phyloP scores from a whole-genome alignment of 108 stramenopile genomes.

The Pseudonitzschia delicatissima region DNA sequence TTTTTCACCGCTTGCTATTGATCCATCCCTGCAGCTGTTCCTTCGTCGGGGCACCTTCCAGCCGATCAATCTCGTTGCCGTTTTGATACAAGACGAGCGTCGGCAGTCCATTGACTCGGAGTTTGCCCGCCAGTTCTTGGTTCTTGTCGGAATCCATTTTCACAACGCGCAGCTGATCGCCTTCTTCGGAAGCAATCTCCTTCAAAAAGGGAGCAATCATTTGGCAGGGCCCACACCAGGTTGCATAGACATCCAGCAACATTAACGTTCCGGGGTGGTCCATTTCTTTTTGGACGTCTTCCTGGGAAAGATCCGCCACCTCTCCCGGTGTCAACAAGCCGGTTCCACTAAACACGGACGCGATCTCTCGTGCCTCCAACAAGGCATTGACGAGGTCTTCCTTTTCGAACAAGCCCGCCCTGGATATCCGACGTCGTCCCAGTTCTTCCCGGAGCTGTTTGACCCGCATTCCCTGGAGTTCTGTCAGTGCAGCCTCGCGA shows the following conservation, averaged over 20 bases:
- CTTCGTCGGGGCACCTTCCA: constrained; percentile 79
- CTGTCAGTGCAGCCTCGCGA: neutral
- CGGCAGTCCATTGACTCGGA: constrained; percentile 50
- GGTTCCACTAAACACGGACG: constrained; percentile 46
- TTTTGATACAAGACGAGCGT: constrained; percentile 51
- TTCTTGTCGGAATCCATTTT: constrained; percentile 80
- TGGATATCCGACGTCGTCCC: constrained; percentile 54
- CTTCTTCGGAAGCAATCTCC: constrained; percentile 57
- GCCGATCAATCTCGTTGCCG: constrained; percentile 55
- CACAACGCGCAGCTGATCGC: constrained; percentile 46
- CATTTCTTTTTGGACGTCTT: constrained; percentile 44
- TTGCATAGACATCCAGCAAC: constrained; percentile 79
- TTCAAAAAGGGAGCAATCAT: constrained; percentile 66
- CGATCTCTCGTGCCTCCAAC: constrained; percentile 37
- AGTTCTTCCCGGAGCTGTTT: constrained; percentile 52
- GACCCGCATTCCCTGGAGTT: constrained; percentile 50
- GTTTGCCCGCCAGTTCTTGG: constrained; percentile 41
- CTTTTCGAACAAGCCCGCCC: constrained; percentile 72
- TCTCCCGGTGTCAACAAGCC: constrained; percentile 51
- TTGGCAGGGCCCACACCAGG: constrained; percentile 81
- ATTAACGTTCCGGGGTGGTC: constrained; percentile 21
- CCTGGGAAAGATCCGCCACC: constrained; percentile 52
- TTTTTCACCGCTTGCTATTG: neutral
- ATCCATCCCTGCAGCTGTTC: constrained; percentile 58
- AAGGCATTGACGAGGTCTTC: constrained; percentile 75